Evolutionary conservation across 257 asterid species (phyloP).

Genomic region (Verbena officinalis): DNA sequence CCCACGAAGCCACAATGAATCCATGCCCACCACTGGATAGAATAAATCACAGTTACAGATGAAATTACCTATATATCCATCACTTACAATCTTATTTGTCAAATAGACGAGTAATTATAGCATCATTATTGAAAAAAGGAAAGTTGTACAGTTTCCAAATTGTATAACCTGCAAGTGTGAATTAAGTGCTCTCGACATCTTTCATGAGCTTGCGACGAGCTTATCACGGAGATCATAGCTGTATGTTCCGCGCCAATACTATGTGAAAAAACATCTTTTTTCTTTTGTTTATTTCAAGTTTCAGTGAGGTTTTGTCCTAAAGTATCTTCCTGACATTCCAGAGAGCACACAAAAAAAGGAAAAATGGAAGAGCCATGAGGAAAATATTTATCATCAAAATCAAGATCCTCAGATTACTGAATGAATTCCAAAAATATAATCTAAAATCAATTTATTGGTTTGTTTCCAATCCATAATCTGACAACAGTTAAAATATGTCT

Average conservation of each 20-base stretch:
- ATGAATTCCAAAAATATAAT: too few relatives aligned
- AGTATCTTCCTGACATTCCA: slow-evolving; percentile 12
- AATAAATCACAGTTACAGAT: neutral
- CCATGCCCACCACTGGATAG: slow-evolving; percentile 84
- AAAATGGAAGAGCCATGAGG: too few relatives aligned
- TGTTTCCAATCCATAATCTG: too few relatives aligned
- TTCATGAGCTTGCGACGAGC: slow-evolving; percentile 88
- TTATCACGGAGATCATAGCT: slow-evolving; percentile 94
- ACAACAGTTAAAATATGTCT: too few relatives aligned
- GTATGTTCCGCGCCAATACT: slow-evolving; percentile 91
- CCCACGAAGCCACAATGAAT: slow-evolving; percentile 92
- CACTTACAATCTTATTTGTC: neutral
- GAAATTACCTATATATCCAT: neutral
- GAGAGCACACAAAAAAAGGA: too few relatives aligned
- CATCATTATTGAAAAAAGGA: neutral
- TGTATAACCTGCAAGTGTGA: neutral
- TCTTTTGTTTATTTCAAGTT: neutral
- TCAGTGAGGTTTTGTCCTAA: neutral
- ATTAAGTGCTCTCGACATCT: slow-evolving; percentile 90
- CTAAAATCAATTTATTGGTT: too few relatives aligned
- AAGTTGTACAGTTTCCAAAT: neutral
- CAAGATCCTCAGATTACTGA: too few relatives aligned
- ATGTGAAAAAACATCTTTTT: slow-evolving; percentile 82
- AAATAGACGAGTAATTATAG: neutral
- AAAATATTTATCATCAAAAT: neutral